phyloP scores from a whole-genome alignment of 2,329 filamentous ascomycete species.

The Colletotrichum trifolii region DNA sequence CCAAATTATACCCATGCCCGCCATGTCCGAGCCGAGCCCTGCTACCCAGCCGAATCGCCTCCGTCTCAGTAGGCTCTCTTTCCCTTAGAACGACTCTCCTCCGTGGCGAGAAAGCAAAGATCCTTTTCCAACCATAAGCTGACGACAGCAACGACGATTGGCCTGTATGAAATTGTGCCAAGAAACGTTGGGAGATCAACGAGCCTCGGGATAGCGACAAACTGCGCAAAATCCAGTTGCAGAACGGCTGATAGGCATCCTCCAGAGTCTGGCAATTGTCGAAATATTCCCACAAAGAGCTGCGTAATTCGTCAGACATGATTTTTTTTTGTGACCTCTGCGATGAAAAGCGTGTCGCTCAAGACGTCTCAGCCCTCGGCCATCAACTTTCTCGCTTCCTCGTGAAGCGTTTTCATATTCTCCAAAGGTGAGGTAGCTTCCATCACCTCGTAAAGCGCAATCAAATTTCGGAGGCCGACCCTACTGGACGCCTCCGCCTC shows the following conservation, averaged over 20 bases:
- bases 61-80: slow-evolving; percentile 6
- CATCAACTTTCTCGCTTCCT: slow-evolving; percentile 27
- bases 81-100: neutral
- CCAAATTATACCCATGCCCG: slow-evolving; percentile 15
- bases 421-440: neutral
- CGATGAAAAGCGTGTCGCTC: neutral
- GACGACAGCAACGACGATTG: slow-evolving; percentile 10
- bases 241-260: neutral
- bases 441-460: slow-evolving; percentile 68
- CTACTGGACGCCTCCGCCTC: slow-evolving; percentile 56
- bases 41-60: slow-evolving; percentile 1
- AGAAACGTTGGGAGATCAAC: slow-evolving; percentile 23
- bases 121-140: slow-evolving; percentile 32
- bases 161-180: slow-evolving; percentile 11
- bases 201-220: slow-evolving; percentile 8
- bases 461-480: slow-evolving; percentile 69
- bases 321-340: neutral
- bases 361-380: slow-evolving; percentile 1
- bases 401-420: slow-evolving; percentile 17
- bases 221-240: slow-evolving; percentile 4
- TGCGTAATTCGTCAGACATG: slow-evolving; percentile 28
- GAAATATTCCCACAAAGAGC: slow-evolving; percentile 14
- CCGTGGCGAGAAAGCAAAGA: slow-evolving; percentile 25
- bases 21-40: slow-evolving; percentile 15
- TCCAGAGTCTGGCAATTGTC: slow-evolving; percentile 5